Conservation (phyloP, 441 rosid genomes). For the Gossypium laxum region DNA sequence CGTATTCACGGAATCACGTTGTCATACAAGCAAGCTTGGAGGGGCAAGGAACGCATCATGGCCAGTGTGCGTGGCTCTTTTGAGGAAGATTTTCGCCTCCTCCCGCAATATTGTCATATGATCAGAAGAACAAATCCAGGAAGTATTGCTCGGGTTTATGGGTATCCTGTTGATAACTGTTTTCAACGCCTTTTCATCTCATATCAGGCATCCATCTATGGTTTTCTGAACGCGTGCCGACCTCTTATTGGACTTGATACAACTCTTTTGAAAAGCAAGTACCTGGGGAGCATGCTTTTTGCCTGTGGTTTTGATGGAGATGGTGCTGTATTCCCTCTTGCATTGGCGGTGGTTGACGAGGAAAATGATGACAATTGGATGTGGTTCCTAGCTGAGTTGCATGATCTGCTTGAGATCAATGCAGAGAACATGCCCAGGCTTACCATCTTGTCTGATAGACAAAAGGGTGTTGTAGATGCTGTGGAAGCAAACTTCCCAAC, state of each 20-base stretch:
- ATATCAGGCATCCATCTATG: constrained; percentile 53
- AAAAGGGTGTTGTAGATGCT: constrained; percentile 37
- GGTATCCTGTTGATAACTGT: constrained; percentile 33
- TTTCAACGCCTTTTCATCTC: constrained; percentile 55
- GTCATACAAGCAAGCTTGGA: constrained; percentile 62
- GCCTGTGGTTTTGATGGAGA: constrained; percentile 50
- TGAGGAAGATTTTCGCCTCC: constrained; percentile 54
- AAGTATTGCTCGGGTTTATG: constrained; percentile 48
- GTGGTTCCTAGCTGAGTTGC: constrained; percentile 54
- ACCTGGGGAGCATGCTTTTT: constrained; percentile 33
- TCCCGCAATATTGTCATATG: constrained; percentile 55
- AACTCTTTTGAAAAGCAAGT: constrained; percentile 32
- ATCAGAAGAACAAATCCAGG: constrained; percentile 49
- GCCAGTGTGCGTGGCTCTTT: constrained; percentile 51
- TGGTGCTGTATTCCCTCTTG: constrained; percentile 39
- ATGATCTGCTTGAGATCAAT: constrained; percentile 46
- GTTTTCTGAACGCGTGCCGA: constrained; percentile 50
- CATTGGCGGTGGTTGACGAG: constrained; percentile 40
- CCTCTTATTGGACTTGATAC: constrained; percentile 44
- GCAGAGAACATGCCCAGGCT: constrained; percentile 64
- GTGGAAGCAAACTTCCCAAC: constrained; percentile 53
- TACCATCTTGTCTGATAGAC: constrained; percentile 50
- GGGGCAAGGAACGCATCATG: constrained; percentile 48
- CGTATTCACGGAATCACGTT: constrained; percentile 43
- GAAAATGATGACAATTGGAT: constrained; percentile 41